phyloP scores from a whole-genome alignment of 148 eudicot genomes.

The Spergularia marina region DNA sequence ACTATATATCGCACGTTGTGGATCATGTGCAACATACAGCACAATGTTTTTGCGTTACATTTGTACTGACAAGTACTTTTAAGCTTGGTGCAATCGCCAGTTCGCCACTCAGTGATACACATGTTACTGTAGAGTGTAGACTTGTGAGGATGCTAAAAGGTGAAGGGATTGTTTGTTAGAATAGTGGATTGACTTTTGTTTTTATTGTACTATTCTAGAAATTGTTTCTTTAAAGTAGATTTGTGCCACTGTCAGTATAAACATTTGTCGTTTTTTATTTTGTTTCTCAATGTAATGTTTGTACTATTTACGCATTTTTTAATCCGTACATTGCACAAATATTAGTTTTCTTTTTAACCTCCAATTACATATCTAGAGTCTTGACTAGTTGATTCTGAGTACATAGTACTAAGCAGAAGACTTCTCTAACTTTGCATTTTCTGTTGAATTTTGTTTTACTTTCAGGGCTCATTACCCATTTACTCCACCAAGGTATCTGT shows the following conservation, averaged over 20 bases:
- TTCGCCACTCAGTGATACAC: not conserved
- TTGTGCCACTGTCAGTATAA: too few relatives aligned
- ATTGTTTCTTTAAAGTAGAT: too few relatives aligned
- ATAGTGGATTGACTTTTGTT: too few relatives aligned
- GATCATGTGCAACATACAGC: not conserved
- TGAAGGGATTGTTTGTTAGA: not conserved
- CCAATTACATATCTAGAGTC: too few relatives aligned
- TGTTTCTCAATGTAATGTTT: too few relatives aligned
- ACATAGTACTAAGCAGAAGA: too few relatives aligned
- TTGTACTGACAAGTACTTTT: not conserved
- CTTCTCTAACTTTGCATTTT: not conserved
- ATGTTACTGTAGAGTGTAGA: not conserved
- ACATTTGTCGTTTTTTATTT: too few relatives aligned
- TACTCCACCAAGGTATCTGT: constrained; percentile 82
- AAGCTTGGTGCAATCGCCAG: not conserved
- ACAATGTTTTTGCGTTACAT: not conserved
- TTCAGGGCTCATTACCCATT: constrained; percentile 89
- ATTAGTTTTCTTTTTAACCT: too few relatives aligned
- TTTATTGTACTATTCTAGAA: too few relatives aligned
- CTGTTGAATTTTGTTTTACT: constrained; percentile 14
- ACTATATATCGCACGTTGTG: not conserved
- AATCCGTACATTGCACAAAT: too few relatives aligned
- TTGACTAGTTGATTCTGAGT: too few relatives aligned
- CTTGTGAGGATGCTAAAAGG: not conserved
- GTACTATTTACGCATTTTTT: too few relatives aligned